phyloP scores from a whole-genome alignment of 345 rosid genomes.

The Jatropha curcas region DNA sequence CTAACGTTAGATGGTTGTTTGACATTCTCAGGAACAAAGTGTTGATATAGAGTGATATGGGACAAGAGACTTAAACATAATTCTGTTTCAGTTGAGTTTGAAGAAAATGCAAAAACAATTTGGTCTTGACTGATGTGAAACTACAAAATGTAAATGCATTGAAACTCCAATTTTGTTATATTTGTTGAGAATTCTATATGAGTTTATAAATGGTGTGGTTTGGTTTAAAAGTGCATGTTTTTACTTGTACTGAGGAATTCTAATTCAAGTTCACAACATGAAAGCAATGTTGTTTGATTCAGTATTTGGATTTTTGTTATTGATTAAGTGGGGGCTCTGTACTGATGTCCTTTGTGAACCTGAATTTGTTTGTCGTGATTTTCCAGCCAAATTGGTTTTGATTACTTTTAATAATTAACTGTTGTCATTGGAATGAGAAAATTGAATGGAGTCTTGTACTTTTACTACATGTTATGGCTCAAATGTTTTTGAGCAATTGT shows the following conservation, averaged over 20 bases:
- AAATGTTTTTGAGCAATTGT: not conserved
- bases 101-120: slow-evolving; percentile 28
- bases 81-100: slow-evolving; percentile 11
- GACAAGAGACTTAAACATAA: slow-evolving; percentile 23
- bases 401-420: not conserved
- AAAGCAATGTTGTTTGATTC: slow-evolving; percentile 6
- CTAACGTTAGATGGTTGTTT: slow-evolving; percentile 18
- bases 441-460: not conserved
- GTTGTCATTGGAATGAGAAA: not conserved
- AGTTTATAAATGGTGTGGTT: slow-evolving; percentile 13
- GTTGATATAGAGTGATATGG: slow-evolving; percentile 57
- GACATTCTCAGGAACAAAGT: slow-evolving; percentile 76
- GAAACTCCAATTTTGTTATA: slow-evolving; percentile 28
- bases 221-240: not conserved
- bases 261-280: slow-evolving; percentile 5
- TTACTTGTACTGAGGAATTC: slow-evolving; percentile 1
- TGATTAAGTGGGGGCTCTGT: not conserved
- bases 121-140: slow-evolving; percentile 19
- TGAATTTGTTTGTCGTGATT: not conserved
- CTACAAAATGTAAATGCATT: slow-evolving; percentile 41
- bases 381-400: not conserved
- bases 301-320: not conserved
- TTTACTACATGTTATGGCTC: not conserved
- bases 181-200: slow-evolving; percentile 19
- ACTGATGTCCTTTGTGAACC: not conserved